These are phyloP conservation scores for Aegilops tauschii DNA, from an alignment of 176 grass and related monocot species.

Conservation along the genomic window DNA sequence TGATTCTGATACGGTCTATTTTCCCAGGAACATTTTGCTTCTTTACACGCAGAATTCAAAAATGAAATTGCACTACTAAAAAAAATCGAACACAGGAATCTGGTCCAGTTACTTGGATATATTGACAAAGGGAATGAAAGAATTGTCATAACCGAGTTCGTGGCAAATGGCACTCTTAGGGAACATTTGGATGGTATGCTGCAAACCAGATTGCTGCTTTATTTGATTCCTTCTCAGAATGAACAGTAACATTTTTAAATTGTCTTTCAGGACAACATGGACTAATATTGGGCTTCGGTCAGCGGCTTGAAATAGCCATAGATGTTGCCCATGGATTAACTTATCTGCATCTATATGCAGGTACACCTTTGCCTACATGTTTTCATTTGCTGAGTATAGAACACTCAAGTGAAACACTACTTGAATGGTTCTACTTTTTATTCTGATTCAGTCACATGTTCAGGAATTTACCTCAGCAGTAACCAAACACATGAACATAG, in stretches of 20 bases:
- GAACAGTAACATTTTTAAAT: conserved; percentile 14
- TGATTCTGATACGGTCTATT: conserved; percentile 34
- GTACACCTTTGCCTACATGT: conserved; percentile 37
- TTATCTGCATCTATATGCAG: conserved; percentile 96
- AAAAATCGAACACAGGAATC: conserved; percentile 84
- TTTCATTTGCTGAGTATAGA: conserved; percentile 14
- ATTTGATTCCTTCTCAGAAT: conserved; percentile 11
- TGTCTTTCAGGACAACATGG: conserved; percentile 73
- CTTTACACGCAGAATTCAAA: conserved; percentile 73
- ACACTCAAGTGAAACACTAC: not conserved
- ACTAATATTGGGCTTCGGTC: conserved; percentile 62
- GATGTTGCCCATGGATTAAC: conserved; percentile 93
- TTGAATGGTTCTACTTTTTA: not conserved
- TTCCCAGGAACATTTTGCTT: conserved; percentile 73
- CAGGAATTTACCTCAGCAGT: not conserved
- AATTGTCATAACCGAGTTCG: conserved; percentile 82
- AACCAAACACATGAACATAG: not conserved
- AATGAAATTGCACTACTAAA: conserved; percentile 91
- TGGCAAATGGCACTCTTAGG: conserved; percentile 88
- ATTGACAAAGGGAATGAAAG: conserved; percentile 66
- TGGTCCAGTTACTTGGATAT: conserved; percentile 91
- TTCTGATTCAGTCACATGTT: not conserved
- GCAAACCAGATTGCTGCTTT: conserved; percentile 33
- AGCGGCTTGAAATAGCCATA: conserved; percentile 95
- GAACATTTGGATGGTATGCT: conserved; percentile 98